Conservation (phyloP, 2,329 filamentous ascomycete species). For the Cucurbitaria berberidis region DNA sequence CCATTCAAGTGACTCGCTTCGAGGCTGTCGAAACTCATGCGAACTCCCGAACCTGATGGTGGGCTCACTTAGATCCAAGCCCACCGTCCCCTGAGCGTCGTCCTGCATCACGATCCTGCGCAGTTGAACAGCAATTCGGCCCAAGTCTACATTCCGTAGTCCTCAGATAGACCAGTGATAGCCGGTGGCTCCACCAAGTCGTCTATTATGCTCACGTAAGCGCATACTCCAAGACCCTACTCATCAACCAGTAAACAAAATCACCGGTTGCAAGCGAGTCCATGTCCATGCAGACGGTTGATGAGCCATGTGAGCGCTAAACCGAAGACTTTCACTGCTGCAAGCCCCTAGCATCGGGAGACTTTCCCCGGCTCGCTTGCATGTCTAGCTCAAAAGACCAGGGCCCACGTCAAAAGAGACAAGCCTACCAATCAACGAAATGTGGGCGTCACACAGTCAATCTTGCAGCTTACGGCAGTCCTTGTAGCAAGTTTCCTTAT, state of each 20-base stretch:
- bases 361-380: constrained; percentile 20
- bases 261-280: constrained; percentile 9
- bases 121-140: background rate
- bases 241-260: constrained; percentile 4
- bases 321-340: constrained; percentile 7
- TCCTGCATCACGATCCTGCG: background rate
- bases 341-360: constrained; percentile 17
- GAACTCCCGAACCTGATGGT: background rate
- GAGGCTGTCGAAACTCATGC: background rate
- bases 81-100: background rate
- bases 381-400: constrained; percentile 14
- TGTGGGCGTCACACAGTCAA: constrained; percentile 10
- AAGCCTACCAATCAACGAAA: constrained; percentile 13
- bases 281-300: constrained; percentile 15
- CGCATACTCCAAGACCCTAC: constrained; percentile 3
- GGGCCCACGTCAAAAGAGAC: constrained; percentile 19
- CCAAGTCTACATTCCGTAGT: background rate
- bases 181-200: background rate
- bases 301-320: constrained; percentile 18
- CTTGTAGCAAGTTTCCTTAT: constrained; percentile 7
- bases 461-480: constrained; percentile 12
- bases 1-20: constrained; percentile 7
- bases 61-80: background rate
- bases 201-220: background rate
- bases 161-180: background rate